These are phyloP conservation scores for Aspergillus saccharolyticus DNA, from an alignment of 495 filamentous ascomycete genomes.

Conservation along the genomic window DNA sequence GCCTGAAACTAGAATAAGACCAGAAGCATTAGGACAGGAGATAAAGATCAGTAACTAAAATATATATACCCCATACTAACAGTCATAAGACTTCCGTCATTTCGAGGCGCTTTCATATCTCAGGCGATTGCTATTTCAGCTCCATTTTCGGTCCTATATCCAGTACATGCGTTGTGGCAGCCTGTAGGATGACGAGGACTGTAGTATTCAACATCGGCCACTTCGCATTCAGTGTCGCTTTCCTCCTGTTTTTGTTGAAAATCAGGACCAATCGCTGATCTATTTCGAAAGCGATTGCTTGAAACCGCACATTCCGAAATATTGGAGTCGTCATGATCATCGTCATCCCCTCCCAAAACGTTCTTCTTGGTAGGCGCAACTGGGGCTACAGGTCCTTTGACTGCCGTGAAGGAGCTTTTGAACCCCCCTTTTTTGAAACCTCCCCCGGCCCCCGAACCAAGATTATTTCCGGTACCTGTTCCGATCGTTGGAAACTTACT, in stretches of 20 bases:
- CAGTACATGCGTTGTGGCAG: slow-evolving; percentile 40
- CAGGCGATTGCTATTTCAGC: slow-evolving; percentile 3
- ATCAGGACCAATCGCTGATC: slow-evolving; percentile 27
- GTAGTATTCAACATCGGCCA: slow-evolving; percentile 43
- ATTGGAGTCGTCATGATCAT: slow-evolving; percentile 17
- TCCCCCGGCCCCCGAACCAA: slow-evolving; percentile 22
- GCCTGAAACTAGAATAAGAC: no score
- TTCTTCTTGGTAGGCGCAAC: slow-evolving; percentile 37
- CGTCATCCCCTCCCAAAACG: slow-evolving; percentile 42
- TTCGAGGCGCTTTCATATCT: background rate
- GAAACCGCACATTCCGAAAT: slow-evolving; percentile 2
- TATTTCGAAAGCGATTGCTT: slow-evolving; percentile 32
- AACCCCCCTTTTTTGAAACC: slow-evolving; percentile 63
- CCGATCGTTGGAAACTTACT: slow-evolving; percentile 8
- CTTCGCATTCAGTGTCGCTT: slow-evolving; percentile 45
- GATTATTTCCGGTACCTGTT: background rate
- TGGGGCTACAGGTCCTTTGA: slow-evolving; percentile 31
- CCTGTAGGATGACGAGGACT: slow-evolving; percentile 49
- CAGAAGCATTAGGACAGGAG: no score
- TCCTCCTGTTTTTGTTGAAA: slow-evolving; percentile 24
- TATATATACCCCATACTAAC: background rate
- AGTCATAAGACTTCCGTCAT: no score
- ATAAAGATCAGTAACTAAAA: background rate
- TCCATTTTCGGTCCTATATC: slow-evolving; percentile 10
- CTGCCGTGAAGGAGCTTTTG: slow-evolving; percentile 54